These are phyloP conservation scores for Candida manassasensis DNA, from an alignment of 805 yeast species.

Conservation along the genomic window DNA sequence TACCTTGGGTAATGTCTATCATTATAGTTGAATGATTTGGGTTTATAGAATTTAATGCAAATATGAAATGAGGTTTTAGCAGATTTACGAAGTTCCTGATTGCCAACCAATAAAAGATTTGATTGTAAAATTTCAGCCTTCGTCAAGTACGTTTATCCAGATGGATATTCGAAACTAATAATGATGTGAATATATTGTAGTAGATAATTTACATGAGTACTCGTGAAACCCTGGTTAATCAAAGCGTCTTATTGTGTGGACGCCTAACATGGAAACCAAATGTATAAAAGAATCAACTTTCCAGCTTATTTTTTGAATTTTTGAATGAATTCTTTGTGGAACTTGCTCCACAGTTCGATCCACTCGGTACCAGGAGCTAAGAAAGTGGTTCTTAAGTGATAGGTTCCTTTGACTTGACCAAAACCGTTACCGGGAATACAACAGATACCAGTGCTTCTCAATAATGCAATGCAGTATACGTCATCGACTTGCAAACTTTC, in stretches of 20 bases:
- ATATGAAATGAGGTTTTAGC: too few relatives aligned
- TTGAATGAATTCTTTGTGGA: conserved; percentile 69
- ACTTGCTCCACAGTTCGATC: conserved; percentile 71
- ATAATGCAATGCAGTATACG: conserved; percentile 77
- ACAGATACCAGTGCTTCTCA: conserved; percentile 90
- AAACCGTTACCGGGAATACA: conserved; percentile 97
- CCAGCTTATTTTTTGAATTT: conserved; percentile 39
- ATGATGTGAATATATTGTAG: too few relatives aligned
- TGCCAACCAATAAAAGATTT: too few relatives aligned
- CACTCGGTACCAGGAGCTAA: conserved; percentile 93
- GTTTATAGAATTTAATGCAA: not conserved
- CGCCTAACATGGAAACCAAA: too few relatives aligned
- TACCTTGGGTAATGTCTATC: conserved; percentile 43
- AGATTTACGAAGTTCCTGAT: too few relatives aligned
- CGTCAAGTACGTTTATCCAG: too few relatives aligned
- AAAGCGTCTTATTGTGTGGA: too few relatives aligned
- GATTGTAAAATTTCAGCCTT: too few relatives aligned
- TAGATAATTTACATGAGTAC: too few relatives aligned
- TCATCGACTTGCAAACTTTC: conserved; percentile 69
- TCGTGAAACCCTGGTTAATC: too few relatives aligned
- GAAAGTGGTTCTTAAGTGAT: conserved; percentile 93
- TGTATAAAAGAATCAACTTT: not conserved
- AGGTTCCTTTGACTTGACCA: conserved; percentile 86
- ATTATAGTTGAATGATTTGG: conserved; percentile 3
- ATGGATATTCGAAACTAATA: too few relatives aligned